A percentile compares a stretch with the other conserved stretches of the same genome.
Conservation (phyloP, 441 rosid genomes). For the Euphorbia schlechtendalii region DNA sequence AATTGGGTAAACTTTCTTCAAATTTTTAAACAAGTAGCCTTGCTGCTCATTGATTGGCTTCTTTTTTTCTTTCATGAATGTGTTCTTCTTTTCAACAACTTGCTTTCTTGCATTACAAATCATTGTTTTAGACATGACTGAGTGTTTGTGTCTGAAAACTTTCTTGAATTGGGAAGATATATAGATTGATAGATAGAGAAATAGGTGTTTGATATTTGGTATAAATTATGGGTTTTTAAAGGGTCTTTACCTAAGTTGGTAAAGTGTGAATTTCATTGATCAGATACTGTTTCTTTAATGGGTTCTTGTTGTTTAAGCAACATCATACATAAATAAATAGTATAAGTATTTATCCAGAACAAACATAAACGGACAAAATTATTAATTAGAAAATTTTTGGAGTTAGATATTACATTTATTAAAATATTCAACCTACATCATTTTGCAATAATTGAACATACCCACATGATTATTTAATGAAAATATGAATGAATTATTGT, state of each 20-base stretch:
- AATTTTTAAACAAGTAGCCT: conserved; percentile 49
- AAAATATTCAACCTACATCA: too few species aligned
- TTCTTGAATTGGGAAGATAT: conserved; percentile 13
- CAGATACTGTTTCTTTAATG: conserved; percentile 24
- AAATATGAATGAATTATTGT: too few species aligned
- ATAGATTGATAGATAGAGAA: conserved; percentile 10
- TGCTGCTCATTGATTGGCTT: conserved; percentile 16
- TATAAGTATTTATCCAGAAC: too few species aligned
- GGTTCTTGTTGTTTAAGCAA: conserved; percentile 34
- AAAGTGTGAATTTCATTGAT: conserved; percentile 47
- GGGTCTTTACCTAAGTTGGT: conserved; percentile 44
- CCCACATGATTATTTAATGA: too few species aligned
- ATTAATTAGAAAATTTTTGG: too few species aligned
- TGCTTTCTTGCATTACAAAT: conserved; percentile 25
- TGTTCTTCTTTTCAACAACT: conserved; percentile 35
- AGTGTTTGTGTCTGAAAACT: not conserved
- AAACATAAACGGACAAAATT: too few species aligned
- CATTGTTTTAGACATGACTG: conserved; percentile 29
- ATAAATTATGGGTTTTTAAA: conserved; percentile 8
- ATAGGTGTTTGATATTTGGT: not conserved
- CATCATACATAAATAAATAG: not conserved
- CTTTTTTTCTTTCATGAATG: conserved; percentile 25
- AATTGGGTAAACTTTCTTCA: conserved; percentile 76
- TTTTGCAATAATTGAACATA: too few species aligned
- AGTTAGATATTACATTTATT: too few species aligned